These are phyloP conservation scores for Scleroderma citrinum DNA, from an alignment of 768 basidiomycete species.

Conservation along the genomic window DNA sequence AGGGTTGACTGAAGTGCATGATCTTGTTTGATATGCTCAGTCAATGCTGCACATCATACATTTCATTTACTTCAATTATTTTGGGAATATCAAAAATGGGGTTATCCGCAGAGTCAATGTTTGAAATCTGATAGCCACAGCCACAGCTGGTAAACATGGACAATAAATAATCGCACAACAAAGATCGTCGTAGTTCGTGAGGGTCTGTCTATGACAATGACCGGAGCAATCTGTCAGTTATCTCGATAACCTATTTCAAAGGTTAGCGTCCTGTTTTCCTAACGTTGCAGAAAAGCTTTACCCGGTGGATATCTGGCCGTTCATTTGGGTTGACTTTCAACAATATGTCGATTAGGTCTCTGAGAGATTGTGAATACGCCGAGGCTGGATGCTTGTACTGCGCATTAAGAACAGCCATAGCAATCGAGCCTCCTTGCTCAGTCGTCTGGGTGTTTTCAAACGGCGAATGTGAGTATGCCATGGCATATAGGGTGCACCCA, in stretches of 20 bases:
- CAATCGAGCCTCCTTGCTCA: slow-evolving; percentile 93
- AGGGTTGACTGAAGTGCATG: too few relatives aligned
- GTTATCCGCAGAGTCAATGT: too few relatives aligned
- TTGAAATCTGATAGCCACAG: too few relatives aligned
- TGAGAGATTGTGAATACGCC: slow-evolving; percentile 81
- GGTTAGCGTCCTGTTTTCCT: slow-evolving; percentile 4
- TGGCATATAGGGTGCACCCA: slow-evolving; percentile 90
- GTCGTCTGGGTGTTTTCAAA: slow-evolving; percentile 92
- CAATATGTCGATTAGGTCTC: slow-evolving; percentile 78
- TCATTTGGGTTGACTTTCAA: slow-evolving; percentile 77
- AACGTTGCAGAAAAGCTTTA: slow-evolving; percentile 25
- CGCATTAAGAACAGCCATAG: slow-evolving; percentile 94
- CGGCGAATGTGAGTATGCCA: slow-evolving; percentile 93
- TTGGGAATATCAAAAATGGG: too few relatives aligned
- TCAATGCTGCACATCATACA: too few relatives aligned
- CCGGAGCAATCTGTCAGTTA: slow-evolving; percentile 59
- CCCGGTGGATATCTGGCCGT: slow-evolving; percentile 83
- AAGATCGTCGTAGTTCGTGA: not conserved
- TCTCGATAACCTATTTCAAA: slow-evolving; percentile 50
- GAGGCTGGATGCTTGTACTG: slow-evolving; percentile 86
- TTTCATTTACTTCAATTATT: too few relatives aligned
- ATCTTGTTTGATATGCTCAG: too few relatives aligned
- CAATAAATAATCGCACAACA: not conserved
- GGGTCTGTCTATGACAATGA: slow-evolving; percentile 40
- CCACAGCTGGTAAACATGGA: too few relatives aligned